These are phyloP conservation scores for Penicillium robsamsonii DNA, from an alignment of 495 filamentous ascomycete genomes.

Conservation along the genomic window DNA sequence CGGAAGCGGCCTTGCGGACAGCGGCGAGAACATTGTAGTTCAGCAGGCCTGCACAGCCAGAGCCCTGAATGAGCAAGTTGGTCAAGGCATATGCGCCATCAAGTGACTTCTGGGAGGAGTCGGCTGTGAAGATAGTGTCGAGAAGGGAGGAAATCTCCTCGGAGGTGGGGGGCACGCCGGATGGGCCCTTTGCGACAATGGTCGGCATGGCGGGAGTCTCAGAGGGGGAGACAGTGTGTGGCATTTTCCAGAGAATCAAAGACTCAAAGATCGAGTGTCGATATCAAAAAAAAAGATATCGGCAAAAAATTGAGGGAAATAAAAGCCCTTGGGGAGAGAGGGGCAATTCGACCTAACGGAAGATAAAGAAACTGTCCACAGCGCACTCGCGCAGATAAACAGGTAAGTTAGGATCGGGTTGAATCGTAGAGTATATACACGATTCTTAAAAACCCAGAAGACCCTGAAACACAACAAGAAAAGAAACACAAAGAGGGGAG, in stretches of 20 bases:
- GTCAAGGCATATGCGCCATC: conserved; percentile 83
- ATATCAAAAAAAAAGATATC: conserved; percentile 17
- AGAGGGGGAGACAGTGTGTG: conserved; percentile 60
- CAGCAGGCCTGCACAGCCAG: conserved; percentile 72
- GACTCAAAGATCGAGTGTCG: conserved; percentile 5
- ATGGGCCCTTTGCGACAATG: conserved; percentile 55
- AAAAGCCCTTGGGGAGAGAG: conserved; percentile 13
- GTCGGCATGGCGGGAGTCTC: conserved; percentile 58
- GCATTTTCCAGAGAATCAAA: conserved; percentile 50
- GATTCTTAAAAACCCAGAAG: conserved; percentile 7
- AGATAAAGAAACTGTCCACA: conserved; percentile 7
- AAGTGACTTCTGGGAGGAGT: conserved; percentile 81
- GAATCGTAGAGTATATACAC: conserved; percentile 10
- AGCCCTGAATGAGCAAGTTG: conserved; percentile 72
- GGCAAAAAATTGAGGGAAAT: neutral
- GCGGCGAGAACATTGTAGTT: conserved; percentile 67
- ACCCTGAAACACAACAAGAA: conserved; percentile 11
- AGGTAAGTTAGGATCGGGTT: conserved; percentile 4
- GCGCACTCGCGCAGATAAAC: conserved; percentile 7
- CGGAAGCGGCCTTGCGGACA: conserved; percentile 80
- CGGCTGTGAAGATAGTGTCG: conserved; percentile 71
- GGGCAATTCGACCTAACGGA: conserved; percentile 15
- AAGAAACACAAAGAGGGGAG: conserved; percentile 20
- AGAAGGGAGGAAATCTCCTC: conserved; percentile 74
- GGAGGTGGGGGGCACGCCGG: conserved; percentile 58